Conservation (phyloP, 768 basidiomycete genomes). For the Dioszegia crocea region DNA sequence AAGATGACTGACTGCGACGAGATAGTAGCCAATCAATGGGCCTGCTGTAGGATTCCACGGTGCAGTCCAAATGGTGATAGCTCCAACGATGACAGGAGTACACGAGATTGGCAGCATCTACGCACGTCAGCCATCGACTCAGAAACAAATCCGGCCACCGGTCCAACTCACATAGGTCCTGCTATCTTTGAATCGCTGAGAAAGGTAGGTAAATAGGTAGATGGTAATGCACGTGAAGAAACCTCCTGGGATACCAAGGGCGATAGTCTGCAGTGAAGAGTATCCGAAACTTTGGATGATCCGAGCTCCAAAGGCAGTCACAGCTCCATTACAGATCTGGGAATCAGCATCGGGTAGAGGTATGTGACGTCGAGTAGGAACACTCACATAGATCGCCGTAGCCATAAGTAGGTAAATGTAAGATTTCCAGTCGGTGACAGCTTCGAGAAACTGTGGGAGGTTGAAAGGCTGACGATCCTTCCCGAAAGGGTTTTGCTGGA, state of each 20-base stretch:
- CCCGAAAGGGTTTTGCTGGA: conserved; percentile 35
- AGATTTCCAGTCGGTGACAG: conserved; percentile 46
- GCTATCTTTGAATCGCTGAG: conserved; percentile 35
- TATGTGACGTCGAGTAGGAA: too few relatives aligned
- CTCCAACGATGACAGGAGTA: conserved; percentile 49
- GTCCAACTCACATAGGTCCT: conserved; percentile 46
- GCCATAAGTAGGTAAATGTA: conserved; percentile 49
- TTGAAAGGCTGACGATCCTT: conserved; percentile 30
- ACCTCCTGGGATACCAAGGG: conserved; percentile 48
- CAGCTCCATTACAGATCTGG: conserved; percentile 42
- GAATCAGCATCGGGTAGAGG: too few relatives aligned
- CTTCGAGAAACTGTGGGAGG: conserved; percentile 43
- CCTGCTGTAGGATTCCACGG: conserved; percentile 45
- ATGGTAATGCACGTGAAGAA: conserved; percentile 48
- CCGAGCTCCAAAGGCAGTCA: conserved; percentile 49
- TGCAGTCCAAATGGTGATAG: conserved; percentile 42
- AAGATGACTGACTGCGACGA: conserved; percentile 28
- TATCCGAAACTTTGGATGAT: conserved; percentile 51
- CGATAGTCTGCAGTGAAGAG: conserved; percentile 39
- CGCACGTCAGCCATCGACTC: background rate
- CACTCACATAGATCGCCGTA: conserved; percentile 41
- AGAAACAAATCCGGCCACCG: too few relatives aligned
- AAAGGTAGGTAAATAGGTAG: conserved; percentile 44
- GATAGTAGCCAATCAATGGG: conserved; percentile 49
- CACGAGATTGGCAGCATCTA: conserved; percentile 45